Percentiles rank a stretch among this genome's conserved stretches.
These are phyloP conservation scores for Penicillium salamii DNA, from an alignment of 495 filamentous ascomycete genomes.

Conservation along the genomic window DNA sequence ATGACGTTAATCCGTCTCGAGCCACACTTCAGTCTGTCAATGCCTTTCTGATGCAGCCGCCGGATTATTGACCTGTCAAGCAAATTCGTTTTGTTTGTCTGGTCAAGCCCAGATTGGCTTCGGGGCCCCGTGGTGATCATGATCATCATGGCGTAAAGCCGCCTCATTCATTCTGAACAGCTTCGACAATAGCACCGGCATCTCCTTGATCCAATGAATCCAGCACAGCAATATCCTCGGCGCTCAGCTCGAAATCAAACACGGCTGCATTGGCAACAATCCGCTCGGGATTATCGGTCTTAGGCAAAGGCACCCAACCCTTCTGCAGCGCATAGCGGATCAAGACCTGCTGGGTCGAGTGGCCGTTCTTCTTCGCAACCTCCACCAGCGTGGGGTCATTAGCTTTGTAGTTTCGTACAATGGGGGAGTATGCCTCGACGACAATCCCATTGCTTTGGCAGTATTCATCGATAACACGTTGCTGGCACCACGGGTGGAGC, in stretches of 20 bases:
- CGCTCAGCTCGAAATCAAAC: conserved; percentile 61
- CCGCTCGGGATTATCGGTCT: conserved; percentile 61
- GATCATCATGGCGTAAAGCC: too few species aligned
- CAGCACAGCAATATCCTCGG: conserved; percentile 61
- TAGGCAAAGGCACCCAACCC: conserved; percentile 70
- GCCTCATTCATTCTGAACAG: conserved; percentile 45
- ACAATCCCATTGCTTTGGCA: conserved; percentile 59
- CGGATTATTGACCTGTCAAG: conserved; percentile 32
- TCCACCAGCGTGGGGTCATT: conserved; percentile 52
- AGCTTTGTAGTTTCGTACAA: conserved; percentile 60
- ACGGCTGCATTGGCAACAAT: conserved; percentile 64
- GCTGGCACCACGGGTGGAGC: conserved; percentile 69
- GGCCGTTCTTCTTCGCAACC: conserved; percentile 51
- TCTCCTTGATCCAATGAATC: conserved; percentile 64
- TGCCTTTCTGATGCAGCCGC: conserved; percentile 70
- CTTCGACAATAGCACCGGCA: conserved; percentile 51
- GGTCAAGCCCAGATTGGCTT: not conserved
- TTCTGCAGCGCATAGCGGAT: conserved; percentile 62
- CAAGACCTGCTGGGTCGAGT: conserved; percentile 51
- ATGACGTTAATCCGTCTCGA: conserved; percentile 75
- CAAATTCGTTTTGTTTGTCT: not conserved
- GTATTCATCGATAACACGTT: conserved; percentile 57
- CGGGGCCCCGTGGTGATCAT: not conserved
- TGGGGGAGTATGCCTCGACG: conserved; percentile 64
- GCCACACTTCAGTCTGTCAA: conserved; percentile 84